A percentile compares a stretch with the other conserved stretches of the same genome.
Conservation (phyloP, 495 filamentous ascomycete species). For the Aspergillus sclerotiicarbonarius region DNA sequence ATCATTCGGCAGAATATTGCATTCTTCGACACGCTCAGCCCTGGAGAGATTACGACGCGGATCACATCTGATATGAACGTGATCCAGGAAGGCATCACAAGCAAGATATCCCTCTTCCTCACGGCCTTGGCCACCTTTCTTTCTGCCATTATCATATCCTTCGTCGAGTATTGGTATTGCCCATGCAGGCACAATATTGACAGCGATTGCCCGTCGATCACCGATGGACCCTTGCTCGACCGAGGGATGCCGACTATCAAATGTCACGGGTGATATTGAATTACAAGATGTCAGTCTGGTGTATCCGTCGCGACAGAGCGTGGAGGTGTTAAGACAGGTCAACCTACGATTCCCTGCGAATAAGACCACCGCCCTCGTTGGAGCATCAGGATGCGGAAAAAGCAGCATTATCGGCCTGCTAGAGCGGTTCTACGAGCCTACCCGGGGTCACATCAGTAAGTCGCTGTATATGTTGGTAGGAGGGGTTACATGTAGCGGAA, state of each 20-base stretch:
- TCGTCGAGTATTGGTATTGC: conserved; percentile 35
- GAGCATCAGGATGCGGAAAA: conserved; percentile 52
- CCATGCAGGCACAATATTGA: conserved; percentile 34
- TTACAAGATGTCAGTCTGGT: conserved; percentile 55
- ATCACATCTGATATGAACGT: conserved; percentile 40
- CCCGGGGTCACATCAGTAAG: conserved; percentile 33
- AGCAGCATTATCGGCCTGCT: conserved; percentile 46
- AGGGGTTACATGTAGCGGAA: not conserved
- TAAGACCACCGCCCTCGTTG: conserved; percentile 51
- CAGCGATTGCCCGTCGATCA: conserved; percentile 36
- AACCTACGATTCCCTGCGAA: conserved; percentile 34
- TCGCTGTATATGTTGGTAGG: not conserved
- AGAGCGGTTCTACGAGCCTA: conserved; percentile 48
- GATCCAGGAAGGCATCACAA: conserved; percentile 45
- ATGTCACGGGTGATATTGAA: conserved; percentile 43
- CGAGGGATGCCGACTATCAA: conserved; percentile 17
- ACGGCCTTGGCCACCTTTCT: conserved; percentile 31
- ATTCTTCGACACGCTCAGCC: conserved; percentile 36
- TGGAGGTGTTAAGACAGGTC: conserved; percentile 35
- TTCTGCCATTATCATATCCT: conserved; percentile 36
- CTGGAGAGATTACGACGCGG: conserved; percentile 36
- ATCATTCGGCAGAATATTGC: conserved; percentile 43
- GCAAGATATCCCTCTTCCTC: conserved; percentile 32
- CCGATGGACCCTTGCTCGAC: conserved; percentile 35
- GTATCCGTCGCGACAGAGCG: conserved; percentile 45